Evolutionary conservation across 345 rosid species (phyloP).

Genomic region (Lepidium africanum): DNA sequence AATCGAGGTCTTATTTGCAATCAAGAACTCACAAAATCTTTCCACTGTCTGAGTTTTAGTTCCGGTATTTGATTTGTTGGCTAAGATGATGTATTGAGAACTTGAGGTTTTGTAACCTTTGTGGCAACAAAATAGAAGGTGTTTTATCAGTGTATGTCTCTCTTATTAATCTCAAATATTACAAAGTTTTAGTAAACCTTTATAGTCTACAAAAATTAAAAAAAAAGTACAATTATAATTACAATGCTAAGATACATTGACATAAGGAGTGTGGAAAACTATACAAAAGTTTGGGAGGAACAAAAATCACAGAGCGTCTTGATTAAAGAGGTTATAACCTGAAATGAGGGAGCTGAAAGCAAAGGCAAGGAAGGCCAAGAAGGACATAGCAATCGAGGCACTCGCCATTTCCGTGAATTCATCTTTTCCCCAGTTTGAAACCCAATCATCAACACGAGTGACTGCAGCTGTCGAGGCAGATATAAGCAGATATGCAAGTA

Average conservation of each 20-base stretch:
- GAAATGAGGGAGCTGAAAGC: constrained; percentile 77
- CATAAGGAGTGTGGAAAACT: constrained; percentile 19
- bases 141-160: neutral
- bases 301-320: constrained; percentile 36
- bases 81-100: neutral
- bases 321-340: constrained; percentile 53
- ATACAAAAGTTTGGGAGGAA: constrained; percentile 17
- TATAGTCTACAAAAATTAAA: constrained; percentile 8
- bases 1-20: neutral
- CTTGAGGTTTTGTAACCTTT: neutral
- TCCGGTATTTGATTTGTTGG: neutral
- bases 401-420: constrained; percentile 89
- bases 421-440: constrained; percentile 95
- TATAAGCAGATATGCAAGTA: constrained; percentile 77
- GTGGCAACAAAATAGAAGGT: neutral
- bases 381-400: constrained; percentile 85
- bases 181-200: constrained; percentile 4
- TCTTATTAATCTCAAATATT: constrained; percentile 19
- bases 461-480: constrained; percentile 89
- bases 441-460: constrained; percentile 86
- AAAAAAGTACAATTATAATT: neutral
- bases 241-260: constrained; percentile 5
- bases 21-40: neutral
- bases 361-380: constrained; percentile 72
- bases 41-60: neutral